Base-by-base conservation (phyloP, 768 basidiomycete species). In the Coprinopsis strossmayeri region DNA sequence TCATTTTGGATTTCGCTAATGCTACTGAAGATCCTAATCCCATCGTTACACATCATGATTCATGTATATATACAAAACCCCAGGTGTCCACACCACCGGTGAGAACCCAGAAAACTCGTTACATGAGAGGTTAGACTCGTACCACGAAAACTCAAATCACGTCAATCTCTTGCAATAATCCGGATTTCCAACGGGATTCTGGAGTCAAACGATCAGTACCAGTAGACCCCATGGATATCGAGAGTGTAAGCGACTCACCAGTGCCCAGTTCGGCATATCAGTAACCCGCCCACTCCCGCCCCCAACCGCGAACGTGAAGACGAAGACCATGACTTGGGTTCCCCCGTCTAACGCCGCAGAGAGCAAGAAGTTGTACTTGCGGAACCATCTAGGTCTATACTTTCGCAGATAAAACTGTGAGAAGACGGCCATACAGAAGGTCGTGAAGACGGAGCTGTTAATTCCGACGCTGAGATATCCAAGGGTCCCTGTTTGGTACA, bases 321-420 rank as follows among this genome's bases (percentile, higher is more conserved):
- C 68, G 46, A 74, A 72, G 20, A 72, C 65, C 71, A 71, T 73
- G 51, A 71, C 67, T 20, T 51, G 50, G 18, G 50, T 51, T 15
- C 86, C 84, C 12, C 84, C 75, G 56, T 86, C 85, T 54, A 87
- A 57, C 3, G 81, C 85, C 5, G 84, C 82, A 5, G 84, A 86
- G n/a, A 86, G 62, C 17, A 86, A 77, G 54, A 84, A 78, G 59
- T 78, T 78, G 62, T 78, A 78, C 62, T 84, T 83, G n/a, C 70
- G 67, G 79, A 82, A 83, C 81, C 81, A 83, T 1, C 75, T 72
- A 63, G 81, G 78, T 53, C 83, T 67, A 57, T 67, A 73, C 41
- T 76, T 68, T 26, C 82, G 73, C 53, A 84, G 71, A 48, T 74
- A 60, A 46, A 76, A 81, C 51, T 84, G 77, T 70, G 84, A 84